Evolutionary conservation across 805 yeast species (phyloP), one percentile per base, ranked within the genome.

Genomic region (Cephaloascus albidus): DNA sequence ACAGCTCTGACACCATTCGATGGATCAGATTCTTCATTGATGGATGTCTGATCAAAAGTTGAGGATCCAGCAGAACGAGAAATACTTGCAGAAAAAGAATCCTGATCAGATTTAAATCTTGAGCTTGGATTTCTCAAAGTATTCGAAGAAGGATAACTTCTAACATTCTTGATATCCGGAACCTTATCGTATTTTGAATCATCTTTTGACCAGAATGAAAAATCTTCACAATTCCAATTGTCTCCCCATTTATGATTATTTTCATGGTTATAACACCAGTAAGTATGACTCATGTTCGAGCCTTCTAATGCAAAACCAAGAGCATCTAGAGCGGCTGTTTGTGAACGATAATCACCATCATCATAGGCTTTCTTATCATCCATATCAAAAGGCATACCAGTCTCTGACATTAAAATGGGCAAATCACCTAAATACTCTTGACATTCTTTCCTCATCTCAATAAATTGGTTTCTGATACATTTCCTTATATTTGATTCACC

Each of bases 361-460:
- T 57, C 55, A 53, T 75, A 90, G 0, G 96, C 84, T 36, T 61
- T 65, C 53, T 84, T 85, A 42, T 76, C 69, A 57, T 90, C 89
- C 96, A 90, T 85, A 57, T 93, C 96, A 56, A 82, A 86, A 3
- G 98, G 97, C 81, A 90, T 86, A 4, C 98, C 98, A n/a, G 90
- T 88, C 57, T 90, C 98, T 1, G 95, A 76, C 70, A 93, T 79
- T 18, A 90, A 60, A 8, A 83, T 72, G 0, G 97, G 96, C 8
- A 87, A 67, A 8, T 56, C 38, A 3, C 97, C 97, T 30, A 89
- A 57, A 23, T 72, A 55, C 3, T 68, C 69, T 4, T 61, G 54
- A 3, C 87, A 77, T 53, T 93, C 97, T 17, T 55, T 52, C 39
- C 70, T 72, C 63, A 90, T 72, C 42, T 73, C 81, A n/a, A 55